Percentiles rank a stretch among this genome's conserved stretches.
phyloP scores from a whole-genome alignment of 805 yeast genomes.

The Candida arabinofermentans region DNA sequence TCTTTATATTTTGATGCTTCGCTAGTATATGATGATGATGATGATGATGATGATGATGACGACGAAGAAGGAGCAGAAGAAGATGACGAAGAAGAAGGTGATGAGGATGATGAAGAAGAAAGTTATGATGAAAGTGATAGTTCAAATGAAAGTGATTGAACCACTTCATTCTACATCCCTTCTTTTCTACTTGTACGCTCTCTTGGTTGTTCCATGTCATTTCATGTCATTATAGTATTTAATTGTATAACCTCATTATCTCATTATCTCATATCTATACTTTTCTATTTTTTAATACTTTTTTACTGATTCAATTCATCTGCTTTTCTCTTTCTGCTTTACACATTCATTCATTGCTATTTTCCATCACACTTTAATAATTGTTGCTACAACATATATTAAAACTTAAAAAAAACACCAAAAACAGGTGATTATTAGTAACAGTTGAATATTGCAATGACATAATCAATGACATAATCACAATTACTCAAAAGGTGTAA shows the following conservation, averaged over 20 bases:
- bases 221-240: too few relatives aligned
- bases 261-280: neutral
- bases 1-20: slow-evolving; percentile 78
- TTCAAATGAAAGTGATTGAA: too few relatives aligned
- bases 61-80: slow-evolving; percentile 21
- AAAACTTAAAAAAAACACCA: neutral
- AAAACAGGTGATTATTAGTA: too few relatives aligned
- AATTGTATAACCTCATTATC: too few relatives aligned
- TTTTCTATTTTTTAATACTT: neutral
- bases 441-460: too few relatives aligned
- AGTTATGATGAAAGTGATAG: slow-evolving; percentile 6
- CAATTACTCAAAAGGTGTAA: too few relatives aligned
- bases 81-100: slow-evolving; percentile 18
- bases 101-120: slow-evolving; percentile 13
- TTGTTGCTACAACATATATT: neutral
- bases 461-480: too few relatives aligned
- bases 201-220: too few relatives aligned
- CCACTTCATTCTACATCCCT: too few relatives aligned
- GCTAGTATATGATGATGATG: slow-evolving; percentile 32
- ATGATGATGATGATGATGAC: slow-evolving; percentile 25
- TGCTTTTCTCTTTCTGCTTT: neutral
- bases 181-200: too few relatives aligned
- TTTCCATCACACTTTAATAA: neutral
- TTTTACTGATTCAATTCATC: neutral
- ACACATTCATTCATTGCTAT: neutral